Conservation (phyloP, 768 basidiomycete species). For the Strobilomyces confusus region DNA sequence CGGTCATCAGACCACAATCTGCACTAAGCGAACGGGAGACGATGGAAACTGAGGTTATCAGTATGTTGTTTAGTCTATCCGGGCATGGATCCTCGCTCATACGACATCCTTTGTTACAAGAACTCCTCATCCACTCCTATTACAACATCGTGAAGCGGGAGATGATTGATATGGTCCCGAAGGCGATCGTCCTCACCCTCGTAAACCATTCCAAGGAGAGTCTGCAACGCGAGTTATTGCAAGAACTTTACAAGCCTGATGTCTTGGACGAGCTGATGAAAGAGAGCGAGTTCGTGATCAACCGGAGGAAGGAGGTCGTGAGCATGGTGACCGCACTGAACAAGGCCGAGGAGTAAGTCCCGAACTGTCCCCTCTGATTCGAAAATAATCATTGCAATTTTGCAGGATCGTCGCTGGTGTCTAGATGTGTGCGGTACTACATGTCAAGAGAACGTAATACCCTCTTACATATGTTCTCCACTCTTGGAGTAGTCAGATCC, state of each 20-base stretch:
- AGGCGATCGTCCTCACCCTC: constrained; percentile 87
- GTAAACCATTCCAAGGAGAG: constrained; percentile 93
- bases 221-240: constrained; percentile 88
- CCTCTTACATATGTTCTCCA: constrained; percentile 24
- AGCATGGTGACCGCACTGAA: constrained; percentile 92
- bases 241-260: constrained; percentile 96
- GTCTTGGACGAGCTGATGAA: constrained; percentile 93
- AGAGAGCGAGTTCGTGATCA: constrained; percentile 88
- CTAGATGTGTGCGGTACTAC: constrained; percentile 26
- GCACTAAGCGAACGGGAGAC: constrained; percentile 92
- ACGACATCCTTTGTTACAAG: constrained; percentile 39
- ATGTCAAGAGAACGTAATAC: constrained; percentile 25
- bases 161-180: constrained; percentile 99
- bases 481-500: constrained; percentile 17
- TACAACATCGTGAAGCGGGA: constrained; percentile 99
- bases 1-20: constrained; percentile 83
- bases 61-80: constrained; percentile 45
- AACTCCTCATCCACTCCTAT: constrained; percentile 94
- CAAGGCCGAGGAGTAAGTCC: constrained; percentile 95
- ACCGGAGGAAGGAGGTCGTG: constrained; percentile 89
- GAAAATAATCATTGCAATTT: constrained; percentile 10
- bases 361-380: neutral
- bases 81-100: neutral
- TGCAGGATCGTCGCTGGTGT: constrained; percentile 63
- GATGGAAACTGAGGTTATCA: constrained; percentile 99